Base-by-base conservation (phyloP, 805 yeast species). In the Schizosaccharomyces osmophilus region DNA sequence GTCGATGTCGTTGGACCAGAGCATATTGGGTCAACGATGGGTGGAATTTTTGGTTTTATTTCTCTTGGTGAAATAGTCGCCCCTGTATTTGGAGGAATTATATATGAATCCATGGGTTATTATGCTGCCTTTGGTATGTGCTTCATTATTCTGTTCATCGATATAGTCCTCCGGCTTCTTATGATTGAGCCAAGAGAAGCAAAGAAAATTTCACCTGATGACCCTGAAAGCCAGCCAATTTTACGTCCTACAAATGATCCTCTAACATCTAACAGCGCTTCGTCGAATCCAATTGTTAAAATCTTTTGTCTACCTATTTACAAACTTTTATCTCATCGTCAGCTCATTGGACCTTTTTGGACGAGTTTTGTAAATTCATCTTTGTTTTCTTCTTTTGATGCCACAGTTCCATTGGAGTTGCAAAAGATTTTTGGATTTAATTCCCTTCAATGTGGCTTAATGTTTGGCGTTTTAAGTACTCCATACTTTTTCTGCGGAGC, bases 71-170 rank as follows among this genome's bases (percentile, higher is more conserved):
- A 64, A 8, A 64, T 71, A 26, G 48, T 69, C 24, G 73, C 74
- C 8, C 74, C 74, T 5, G 55, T 71, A 9, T 59, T 71, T 4
- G 74, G 74, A 17, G 74, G 74, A 4, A 62, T 71, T 13, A 65
- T 70, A n/a, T 71, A 71, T 59, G 67, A 65, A 13, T 63, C 59
- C 15, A 66, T 67, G 1, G 74, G 74, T 3, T 71, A 71, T 55
- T 68, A 67, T 51, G 64, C 72, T 8, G 72, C 71, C 3, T 71
- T 65, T 55, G 67, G 65, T 24, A 64, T 71, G 17, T 65, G 67
- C 45, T 71, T 70, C 61, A 72, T 65, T 3, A 51, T 69, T 41
- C 61, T 71, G 9, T 67, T 64, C 17, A 31, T 69, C 15, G 74
- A 71, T 55, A 59, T 71, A 2, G 59, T 63, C 22, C 61, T 71